Percentiles rank a stretch among this genome's conserved stretches.
phyloP scores from a whole-genome alignment of 2,329 filamentous ascomycete species.

The Diaporthe humulicola region DNA sequence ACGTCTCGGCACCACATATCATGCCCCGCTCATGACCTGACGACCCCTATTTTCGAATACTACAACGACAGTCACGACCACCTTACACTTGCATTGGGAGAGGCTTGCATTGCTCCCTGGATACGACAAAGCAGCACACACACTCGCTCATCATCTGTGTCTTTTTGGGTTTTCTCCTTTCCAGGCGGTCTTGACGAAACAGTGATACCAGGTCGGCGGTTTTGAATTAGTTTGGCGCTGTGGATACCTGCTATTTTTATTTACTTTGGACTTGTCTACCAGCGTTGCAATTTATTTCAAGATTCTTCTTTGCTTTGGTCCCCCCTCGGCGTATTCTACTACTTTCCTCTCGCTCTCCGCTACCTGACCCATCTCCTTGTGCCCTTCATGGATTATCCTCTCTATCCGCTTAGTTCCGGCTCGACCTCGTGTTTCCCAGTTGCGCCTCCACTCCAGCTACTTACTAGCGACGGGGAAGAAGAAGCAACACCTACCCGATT shows the following conservation, averaged over 20 bases:
- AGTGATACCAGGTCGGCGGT: conserved; percentile 41
- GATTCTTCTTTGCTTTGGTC: background rate
- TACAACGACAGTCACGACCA: conserved; percentile 28
- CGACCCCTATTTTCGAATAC: conserved; percentile 26
- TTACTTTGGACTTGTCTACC: background rate
- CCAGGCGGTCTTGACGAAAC: conserved; percentile 21
- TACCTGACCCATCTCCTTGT: conserved; percentile 1
- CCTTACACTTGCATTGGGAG: conserved; percentile 23
- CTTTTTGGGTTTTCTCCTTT: conserved; percentile 18
- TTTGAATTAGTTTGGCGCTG: conserved; percentile 35
- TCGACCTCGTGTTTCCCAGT: background rate
- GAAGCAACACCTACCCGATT: conserved; percentile 20
- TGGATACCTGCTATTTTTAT: conserved; percentile 26
- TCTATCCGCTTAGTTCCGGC: background rate
- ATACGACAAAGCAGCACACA: conserved; percentile 23
- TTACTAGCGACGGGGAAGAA: conserved; percentile 11
- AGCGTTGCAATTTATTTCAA: conserved; percentile 20
- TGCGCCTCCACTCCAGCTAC: background rate
- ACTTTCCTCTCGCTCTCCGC: conserved; percentile 7
- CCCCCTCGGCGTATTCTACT: background rate
- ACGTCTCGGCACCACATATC: background rate
- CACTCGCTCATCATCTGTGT: conserved; percentile 32
- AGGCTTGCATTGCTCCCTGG: conserved; percentile 24
- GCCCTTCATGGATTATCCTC: background rate
- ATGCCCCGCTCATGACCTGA: conserved; percentile 35